Evolutionary conservation across 371 early-diverging fungal genomes (phyloP).

Genomic region (Neoconidiobolus thromboides): DNA sequence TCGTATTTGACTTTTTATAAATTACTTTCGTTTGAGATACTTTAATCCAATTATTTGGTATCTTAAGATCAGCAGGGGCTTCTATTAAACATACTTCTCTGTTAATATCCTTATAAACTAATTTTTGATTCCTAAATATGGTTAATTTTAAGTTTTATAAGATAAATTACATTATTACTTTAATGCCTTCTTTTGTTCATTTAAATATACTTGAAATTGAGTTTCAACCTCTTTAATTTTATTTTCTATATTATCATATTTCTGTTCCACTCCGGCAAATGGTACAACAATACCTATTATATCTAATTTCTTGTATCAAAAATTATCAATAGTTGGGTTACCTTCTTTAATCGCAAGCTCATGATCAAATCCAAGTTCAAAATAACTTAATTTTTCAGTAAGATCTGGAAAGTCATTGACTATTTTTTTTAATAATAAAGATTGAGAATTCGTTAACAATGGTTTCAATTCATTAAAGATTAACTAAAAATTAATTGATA

Average conservation of each 20-base stretch:
- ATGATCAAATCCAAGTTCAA: slow-evolving; percentile 51
- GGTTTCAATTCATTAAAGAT: not conserved
- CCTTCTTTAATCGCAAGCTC: slow-evolving; percentile 39
- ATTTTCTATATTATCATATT: slow-evolving; percentile 44
- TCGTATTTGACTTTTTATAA: not conserved
- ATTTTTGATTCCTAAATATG: slow-evolving; percentile 18
- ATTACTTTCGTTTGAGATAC: slow-evolving; percentile 56
- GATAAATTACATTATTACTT: not conserved
- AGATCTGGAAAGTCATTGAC: slow-evolving; percentile 30
- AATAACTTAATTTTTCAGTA: slow-evolving; percentile 28
- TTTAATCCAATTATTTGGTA: slow-evolving; percentile 61
- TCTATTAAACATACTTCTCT: slow-evolving; percentile 95
- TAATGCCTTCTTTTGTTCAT: not conserved
- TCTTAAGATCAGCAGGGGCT: slow-evolving; percentile 50
- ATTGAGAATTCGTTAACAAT: not conserved
- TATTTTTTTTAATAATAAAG: slow-evolving; percentile 17
- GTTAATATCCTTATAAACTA: slow-evolving; percentile 74
- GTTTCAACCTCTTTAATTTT: slow-evolving; percentile 30
- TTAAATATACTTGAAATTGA: slow-evolving; percentile 41
- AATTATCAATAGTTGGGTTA: slow-evolving; percentile 12
- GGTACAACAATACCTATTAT: slow-evolving; percentile 40
- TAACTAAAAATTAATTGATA: not conserved
- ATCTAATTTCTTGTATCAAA: slow-evolving; percentile 11
- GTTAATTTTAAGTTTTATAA: not conserved
- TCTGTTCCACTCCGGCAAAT: slow-evolving; percentile 45